phyloP scores from a whole-genome alignment of 768 basidiomycete genomes.

The Fistulinella prunicolor region DNA sequence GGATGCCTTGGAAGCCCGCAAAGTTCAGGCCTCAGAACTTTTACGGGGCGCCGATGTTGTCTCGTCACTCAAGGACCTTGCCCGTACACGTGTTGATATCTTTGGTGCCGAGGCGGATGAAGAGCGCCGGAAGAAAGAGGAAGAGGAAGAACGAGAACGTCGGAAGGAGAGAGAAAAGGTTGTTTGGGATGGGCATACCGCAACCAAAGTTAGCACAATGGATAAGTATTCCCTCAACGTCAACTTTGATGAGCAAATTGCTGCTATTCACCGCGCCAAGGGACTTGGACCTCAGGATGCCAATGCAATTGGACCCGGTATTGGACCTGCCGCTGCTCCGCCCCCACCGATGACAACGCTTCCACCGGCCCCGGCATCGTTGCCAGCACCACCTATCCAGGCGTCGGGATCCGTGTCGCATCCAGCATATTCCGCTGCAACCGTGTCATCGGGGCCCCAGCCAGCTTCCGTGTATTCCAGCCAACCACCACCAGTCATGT shows the following conservation, averaged over 20 bases:
- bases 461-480: constrained; percentile 70
- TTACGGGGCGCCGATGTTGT: constrained; percentile 92
- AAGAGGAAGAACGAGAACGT: constrained; percentile 78
- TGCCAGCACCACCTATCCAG: constrained; percentile 66
- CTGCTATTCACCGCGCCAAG: constrained; percentile 90
- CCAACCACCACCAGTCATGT: constrained; percentile 69
- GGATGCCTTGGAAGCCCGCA: constrained; percentile 82
- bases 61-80: constrained; percentile 88
- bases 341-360: constrained; percentile 58
- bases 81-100: constrained; percentile 94
- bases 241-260: constrained; percentile 98
- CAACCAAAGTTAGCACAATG: constrained; percentile 86
- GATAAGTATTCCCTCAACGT: constrained; percentile 92
- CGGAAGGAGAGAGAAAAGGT: constrained; percentile 91
- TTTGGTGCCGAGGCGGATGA: constrained; percentile 95
- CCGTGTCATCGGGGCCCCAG: constrained; percentile 88
- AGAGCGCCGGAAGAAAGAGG: constrained; percentile 80
- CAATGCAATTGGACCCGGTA: constrained; percentile 83
- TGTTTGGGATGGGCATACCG: constrained; percentile 98
- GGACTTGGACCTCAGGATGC: constrained; percentile 81
- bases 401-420: constrained; percentile 37
- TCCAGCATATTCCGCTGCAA: constrained; percentile 75
- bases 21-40: constrained; percentile 83
- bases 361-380: constrained; percentile 66
- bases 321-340: constrained; percentile 76